Percentiles rank a stretch among this genome's conserved stretches.
Evolutionary conservation across 306 rosid genomes (phyloP).

Genomic region (Bauhinia variegata): DNA sequence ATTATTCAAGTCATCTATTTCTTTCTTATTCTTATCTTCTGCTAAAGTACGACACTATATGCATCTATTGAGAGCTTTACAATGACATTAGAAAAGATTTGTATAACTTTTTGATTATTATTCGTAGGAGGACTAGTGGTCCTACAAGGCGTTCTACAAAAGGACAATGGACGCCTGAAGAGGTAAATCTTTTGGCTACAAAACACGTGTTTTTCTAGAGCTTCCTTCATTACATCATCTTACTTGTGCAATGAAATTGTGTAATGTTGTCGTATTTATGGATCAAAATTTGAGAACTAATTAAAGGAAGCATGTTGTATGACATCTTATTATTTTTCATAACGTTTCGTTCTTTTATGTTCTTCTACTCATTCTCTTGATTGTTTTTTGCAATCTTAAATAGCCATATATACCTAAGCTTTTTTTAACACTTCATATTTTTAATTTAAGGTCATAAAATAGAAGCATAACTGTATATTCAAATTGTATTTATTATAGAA

Average conservation of each 20-base stretch:
- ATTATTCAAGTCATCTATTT: conserved; percentile 15
- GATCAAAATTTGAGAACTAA: neutral
- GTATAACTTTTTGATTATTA: conserved; percentile 29
- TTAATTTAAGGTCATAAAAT: too few species aligned
- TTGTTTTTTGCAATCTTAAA: neutral
- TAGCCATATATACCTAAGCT: neutral
- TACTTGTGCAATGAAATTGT: conserved; percentile 9
- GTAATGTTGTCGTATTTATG: neutral
- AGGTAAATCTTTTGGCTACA: conserved; percentile 52
- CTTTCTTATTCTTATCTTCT: conserved; percentile 15
- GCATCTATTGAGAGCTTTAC: too few species aligned
- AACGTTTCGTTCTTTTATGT: neutral
- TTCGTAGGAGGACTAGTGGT: conserved; percentile 90
- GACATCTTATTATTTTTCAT: neutral
- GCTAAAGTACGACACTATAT: neutral
- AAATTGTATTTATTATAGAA: neutral
- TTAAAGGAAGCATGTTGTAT: neutral
- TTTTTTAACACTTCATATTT: neutral
- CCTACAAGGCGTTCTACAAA: conserved; percentile 99
- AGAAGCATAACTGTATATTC: too few species aligned
- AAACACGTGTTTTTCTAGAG: conserved; percentile 15
- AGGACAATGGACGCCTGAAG: conserved; percentile 97
- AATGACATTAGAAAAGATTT: conserved; percentile 3
- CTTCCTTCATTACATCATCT: conserved; percentile 10
- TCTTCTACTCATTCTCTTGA: conserved; percentile 12